phyloP scores from a whole-genome alignment of 257 asterid species.

The Capsicum rhomboideum region DNA sequence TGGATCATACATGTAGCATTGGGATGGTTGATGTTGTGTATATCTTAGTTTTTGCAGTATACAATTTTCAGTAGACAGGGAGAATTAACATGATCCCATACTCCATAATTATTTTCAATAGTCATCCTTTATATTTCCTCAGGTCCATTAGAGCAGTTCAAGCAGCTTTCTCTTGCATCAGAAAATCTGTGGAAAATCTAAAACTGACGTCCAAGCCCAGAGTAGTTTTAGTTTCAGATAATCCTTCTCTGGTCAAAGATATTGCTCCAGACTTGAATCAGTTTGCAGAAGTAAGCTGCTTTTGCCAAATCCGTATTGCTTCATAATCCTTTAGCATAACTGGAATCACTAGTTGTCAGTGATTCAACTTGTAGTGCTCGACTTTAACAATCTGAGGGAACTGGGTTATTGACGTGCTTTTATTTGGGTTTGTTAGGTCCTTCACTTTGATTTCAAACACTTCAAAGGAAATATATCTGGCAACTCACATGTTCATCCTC shows the following conservation, averaged over 20 bases:
- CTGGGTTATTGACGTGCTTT: neutral
- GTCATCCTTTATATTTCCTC: constrained; percentile 6
- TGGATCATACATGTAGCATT: neutral
- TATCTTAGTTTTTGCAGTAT: neutral
- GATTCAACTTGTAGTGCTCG: neutral
- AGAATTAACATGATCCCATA: neutral
- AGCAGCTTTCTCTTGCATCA: constrained; percentile 64
- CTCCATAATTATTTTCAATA: neutral
- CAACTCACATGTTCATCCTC: constrained; percentile 11
- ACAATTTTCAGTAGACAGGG: neutral
- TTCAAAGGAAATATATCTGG: constrained; percentile 54
- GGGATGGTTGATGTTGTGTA: neutral
- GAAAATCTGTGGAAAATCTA: constrained; percentile 31
- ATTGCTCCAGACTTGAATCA: constrained; percentile 45
- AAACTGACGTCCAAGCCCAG: constrained; percentile 45
- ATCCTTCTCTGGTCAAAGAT: constrained; percentile 60
- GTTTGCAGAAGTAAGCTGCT: constrained; percentile 58
- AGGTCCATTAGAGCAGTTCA: constrained; percentile 78
- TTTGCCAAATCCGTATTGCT: neutral
- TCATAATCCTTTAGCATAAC: neutral
- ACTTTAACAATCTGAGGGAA: neutral
- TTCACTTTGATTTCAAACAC: constrained; percentile 63
- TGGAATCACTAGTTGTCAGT: neutral
- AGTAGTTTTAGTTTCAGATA: constrained; percentile 77
- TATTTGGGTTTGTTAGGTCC: constrained; percentile 42